phyloP scores from a whole-genome alignment of 208 protist genomes.

The Wallacemonas sp. region DNA sequence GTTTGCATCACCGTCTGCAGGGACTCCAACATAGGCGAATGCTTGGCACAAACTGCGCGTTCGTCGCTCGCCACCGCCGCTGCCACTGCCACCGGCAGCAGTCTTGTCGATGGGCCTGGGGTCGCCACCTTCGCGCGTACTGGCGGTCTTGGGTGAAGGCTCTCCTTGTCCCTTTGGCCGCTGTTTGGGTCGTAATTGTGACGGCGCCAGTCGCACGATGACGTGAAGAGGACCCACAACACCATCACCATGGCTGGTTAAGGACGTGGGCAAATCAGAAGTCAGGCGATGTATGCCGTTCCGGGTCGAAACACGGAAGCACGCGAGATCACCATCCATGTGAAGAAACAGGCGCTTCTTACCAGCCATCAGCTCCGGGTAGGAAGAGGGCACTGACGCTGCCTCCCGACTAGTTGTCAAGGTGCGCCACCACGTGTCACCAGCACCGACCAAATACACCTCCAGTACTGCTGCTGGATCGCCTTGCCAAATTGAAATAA shows the following conservation, averaged over 20 bases:
- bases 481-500: slow-evolving; percentile 9
- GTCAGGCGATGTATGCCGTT: background rate
- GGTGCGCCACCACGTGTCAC: background rate
- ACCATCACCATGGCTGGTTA: background rate
- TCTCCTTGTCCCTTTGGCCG: background rate
- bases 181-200: background rate
- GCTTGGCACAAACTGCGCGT: background rate
- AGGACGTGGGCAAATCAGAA: background rate
- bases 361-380: slow-evolving; percentile 9
- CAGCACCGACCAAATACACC: background rate
- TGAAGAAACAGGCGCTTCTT: slow-evolving; percentile 12
- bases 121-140: background rate
- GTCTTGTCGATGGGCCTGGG: background rate
- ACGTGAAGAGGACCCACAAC: background rate
- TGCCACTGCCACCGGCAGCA: background rate
- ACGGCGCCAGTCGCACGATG: background rate
- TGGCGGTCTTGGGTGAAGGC: background rate
- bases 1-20: background rate
- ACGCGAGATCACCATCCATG: background rate
- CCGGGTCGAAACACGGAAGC: slow-evolving; percentile 6
- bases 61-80: background rate
- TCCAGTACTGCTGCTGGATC: slow-evolving; percentile 1
- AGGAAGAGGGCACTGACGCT: background rate
- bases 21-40: background rate
- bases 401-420: background rate